A percentile compares a stretch with the other conserved stretches of the same genome.
Conservation (phyloP, 257 asterid species). For the Misopates orontium region DNA sequence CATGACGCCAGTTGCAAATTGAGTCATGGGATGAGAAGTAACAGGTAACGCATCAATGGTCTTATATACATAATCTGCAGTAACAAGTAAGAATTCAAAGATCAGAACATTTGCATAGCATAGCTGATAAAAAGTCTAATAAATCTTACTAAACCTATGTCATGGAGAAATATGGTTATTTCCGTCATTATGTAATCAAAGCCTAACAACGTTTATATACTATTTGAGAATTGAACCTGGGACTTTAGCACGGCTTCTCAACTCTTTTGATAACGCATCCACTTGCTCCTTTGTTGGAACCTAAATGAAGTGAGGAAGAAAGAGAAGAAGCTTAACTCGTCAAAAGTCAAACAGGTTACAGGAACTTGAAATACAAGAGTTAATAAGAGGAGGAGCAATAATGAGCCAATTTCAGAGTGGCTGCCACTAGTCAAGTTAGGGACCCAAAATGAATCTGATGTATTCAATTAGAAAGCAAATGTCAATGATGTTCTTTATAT, state of each 20-base stretch:
- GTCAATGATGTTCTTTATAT: neutral
- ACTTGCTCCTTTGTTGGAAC: constrained; percentile 96
- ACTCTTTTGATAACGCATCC: constrained; percentile 79
- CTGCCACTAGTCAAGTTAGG: neutral
- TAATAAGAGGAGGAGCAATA: neutral
- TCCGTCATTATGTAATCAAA: neutral
- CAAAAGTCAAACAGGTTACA: constrained; percentile 7
- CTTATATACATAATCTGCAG: constrained; percentile 80
- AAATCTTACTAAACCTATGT: constrained; percentile 6
- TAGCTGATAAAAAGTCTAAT: too few relatives aligned
- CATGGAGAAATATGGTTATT: neutral
- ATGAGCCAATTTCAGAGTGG: neutral
- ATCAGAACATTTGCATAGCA: neutral
- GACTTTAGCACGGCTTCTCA: constrained; percentile 81
- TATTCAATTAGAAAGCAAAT: neutral
- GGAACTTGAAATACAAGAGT: neutral
- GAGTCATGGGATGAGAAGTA: constrained; percentile 94
- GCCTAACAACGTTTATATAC: constrained; percentile 5
- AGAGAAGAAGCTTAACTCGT: constrained; percentile 6
- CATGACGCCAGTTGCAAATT: constrained; percentile 94
- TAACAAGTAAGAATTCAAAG: constrained; percentile 25
- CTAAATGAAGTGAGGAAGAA: constrained; percentile 38
- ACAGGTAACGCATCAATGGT: constrained; percentile 78
- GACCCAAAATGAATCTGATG: neutral
- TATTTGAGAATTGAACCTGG: constrained; percentile 63